These are phyloP conservation scores for Diospyros lotus DNA, from an alignment of 148 eudicot species.

Conservation along the genomic window DNA sequence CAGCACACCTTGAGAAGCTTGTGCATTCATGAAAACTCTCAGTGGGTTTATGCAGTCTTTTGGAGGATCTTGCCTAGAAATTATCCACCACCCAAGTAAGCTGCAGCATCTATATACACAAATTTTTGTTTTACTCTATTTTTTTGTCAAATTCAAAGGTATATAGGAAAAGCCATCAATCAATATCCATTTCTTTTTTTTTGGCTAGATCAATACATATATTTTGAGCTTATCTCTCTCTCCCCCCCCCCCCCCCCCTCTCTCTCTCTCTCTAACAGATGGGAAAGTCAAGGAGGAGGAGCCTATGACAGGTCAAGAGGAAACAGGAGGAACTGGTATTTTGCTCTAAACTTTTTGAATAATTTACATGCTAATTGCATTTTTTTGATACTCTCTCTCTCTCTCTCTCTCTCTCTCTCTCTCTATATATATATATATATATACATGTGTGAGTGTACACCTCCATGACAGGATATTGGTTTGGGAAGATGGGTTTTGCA, in stretches of 20 bases:
- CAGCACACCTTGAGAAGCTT: conserved; percentile 94
- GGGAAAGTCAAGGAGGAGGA: conserved; percentile 98
- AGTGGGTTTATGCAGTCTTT: conserved; percentile 98
- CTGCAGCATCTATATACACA: neutral
- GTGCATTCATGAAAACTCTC: conserved; percentile 76
- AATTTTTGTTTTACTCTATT: too few relatives aligned
- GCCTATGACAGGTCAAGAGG: conserved; percentile 97
- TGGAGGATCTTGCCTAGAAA: conserved; percentile 98
- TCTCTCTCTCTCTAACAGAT: conserved; percentile 33
- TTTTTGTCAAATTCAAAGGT: too few relatives aligned
- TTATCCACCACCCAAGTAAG: conserved; percentile 94
- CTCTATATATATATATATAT: neutral
- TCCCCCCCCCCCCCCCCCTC: neutral
- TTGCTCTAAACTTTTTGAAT: neutral
- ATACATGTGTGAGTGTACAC: neutral
- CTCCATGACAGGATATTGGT: conserved; percentile 71
- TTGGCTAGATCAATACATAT: too few relatives aligned
- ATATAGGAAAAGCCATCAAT: too few relatives aligned
- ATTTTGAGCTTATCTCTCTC: neutral
- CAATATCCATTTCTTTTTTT: neutral
- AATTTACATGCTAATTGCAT: neutral
- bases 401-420: neutral
- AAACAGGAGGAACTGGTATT: conserved; percentile 93
- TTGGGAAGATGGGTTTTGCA: conserved; percentile 99
- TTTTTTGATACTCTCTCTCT: neutral